Evolutionary conservation across 768 basidiomycete species (phyloP), one percentile per base, ranked within the genome.

Genomic region (Pisolithus sp.): DNA sequence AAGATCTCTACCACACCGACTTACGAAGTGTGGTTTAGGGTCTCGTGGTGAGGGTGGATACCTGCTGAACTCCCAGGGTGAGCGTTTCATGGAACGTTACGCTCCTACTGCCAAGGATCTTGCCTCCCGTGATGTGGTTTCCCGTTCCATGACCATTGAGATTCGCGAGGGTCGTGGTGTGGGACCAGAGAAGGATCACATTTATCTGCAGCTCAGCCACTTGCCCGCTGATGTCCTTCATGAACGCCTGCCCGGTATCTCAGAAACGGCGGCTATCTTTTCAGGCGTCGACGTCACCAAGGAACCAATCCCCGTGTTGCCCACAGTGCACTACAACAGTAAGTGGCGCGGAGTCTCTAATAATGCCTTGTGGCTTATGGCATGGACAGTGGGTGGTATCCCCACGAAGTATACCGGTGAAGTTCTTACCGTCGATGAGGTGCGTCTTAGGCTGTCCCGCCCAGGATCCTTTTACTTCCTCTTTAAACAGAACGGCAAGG

Each of bases 21-120:
- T 31, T 31, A 31, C 24, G 28, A 38, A 44, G 31, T 44, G 34
- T 54, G 5, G 7, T 28, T 49, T 59, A 93, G 94, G 94, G 60
- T 97, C 96, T 59, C 93, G 96, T 68, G 96, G 96, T 63, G 96
- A 99, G 71, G 96, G 96, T 75, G 96, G 96, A 57, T 98, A 98
- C 74, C 78, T 99, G 58, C 75, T 99, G 66, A 98, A 99, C 76
- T 90, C 93, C 8, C 88, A 98, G 76, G 96, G 96, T 67, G 96
- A 99, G 72, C 89, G 96, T 53, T 99, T 99, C 78, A 99, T 99
- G 96, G 95, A 98, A 72, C 91, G 95, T 69, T 98, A 98, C 69
- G 96, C 96, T 0, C 96, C 96, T 9, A 97, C 95, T 41, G 96
- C 96, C 56, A 98, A 98, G 78, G 96, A 99, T 78, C 82, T 99